Evolutionary conservation across 164 flowering plant genomes (phyloP), one percentile per base, ranked within the genome.

Genomic region (Liquidambar formosana): DNA sequence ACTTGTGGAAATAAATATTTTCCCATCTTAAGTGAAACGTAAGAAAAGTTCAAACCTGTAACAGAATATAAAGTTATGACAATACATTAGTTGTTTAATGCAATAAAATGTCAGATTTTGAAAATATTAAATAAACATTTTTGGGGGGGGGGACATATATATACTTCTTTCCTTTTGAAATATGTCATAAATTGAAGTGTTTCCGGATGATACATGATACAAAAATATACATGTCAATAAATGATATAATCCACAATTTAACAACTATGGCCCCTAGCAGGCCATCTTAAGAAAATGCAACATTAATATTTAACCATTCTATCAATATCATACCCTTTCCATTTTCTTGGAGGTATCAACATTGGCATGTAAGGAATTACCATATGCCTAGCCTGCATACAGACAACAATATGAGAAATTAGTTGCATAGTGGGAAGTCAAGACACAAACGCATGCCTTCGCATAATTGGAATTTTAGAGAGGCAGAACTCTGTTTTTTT

Each of bases 331-430:
- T 94, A 94, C 98, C 97, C 95, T 86, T 78, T 89, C 98, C 98
- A 94, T 47, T 75, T 87, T 77, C 71, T 90, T 44, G 98, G 98
- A 66, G 94, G 97, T 59, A 94, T 80, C 84, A 94, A 71, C 98
- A 94, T 94, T 21, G 98, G 98, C 77, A 90, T 80, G 71, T 94
- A 92, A 61, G 95, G 89, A 75, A 91, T 83, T 64, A 86, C 74
- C 89, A 85, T 83, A 70, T 90, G 90, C 75, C 80, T 88, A 67
- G 88, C 95, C 98, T 94, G 90, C 85, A 84, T 13, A 25, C 6
- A 70, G 19, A 48, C 38, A 70, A 73, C 33, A 22, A 70, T 21
- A 67, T 16, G 21, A 22, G 57, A 47, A 6, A 25, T 43, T 46
- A 10, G 38, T 65, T 15, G n/a, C 22, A 65, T 27, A 9, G 21